These are phyloP conservation scores for Colletotrichum shisoi DNA, from an alignment of 2,329 filamentous ascomycete species.

Conservation along the genomic window DNA sequence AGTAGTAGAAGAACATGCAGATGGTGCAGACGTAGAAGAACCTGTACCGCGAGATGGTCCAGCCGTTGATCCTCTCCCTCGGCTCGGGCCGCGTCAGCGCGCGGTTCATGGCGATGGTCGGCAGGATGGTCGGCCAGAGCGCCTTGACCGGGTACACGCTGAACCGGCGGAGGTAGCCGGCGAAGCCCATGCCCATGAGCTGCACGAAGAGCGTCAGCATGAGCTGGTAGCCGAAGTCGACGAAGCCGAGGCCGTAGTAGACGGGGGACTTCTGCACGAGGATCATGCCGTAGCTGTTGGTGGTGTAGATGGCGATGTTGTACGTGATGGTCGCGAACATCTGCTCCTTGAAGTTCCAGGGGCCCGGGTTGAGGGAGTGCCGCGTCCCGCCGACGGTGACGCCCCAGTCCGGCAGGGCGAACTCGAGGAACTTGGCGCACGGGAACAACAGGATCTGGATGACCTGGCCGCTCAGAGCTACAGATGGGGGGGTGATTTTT, in stretches of 20 bases:
- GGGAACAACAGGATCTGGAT: constrained; percentile 59
- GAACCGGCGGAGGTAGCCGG: constrained; percentile 52
- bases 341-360: constrained; percentile 55
- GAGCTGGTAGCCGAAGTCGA: constrained; percentile 53
- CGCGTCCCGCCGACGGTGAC: constrained; percentile 50
- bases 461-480: constrained; percentile 48
- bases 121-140: constrained; percentile 48
- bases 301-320: constrained; percentile 50
- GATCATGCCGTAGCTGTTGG: constrained; percentile 50
- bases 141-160: constrained; percentile 49
- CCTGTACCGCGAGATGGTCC: constrained; percentile 55
- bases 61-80: constrained; percentile 52
- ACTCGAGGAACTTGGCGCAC: constrained; percentile 55
- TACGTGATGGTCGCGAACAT: constrained; percentile 54
- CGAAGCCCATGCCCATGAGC: constrained; percentile 55
- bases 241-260: constrained; percentile 54
- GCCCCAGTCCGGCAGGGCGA: constrained; percentile 55
- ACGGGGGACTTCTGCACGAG: constrained; percentile 48
- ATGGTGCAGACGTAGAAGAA: constrained; percentile 53
- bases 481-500: too few species aligned
- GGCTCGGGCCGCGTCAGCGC: constrained; percentile 48
- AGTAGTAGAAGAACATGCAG: constrained; percentile 57
- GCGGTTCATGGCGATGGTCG: constrained; percentile 48
- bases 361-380: constrained; percentile 52
- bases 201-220: constrained; percentile 52